Evolutionary conservation across 768 basidiomycete genomes (phyloP).

Genomic region (Mycena crocata): DNA sequence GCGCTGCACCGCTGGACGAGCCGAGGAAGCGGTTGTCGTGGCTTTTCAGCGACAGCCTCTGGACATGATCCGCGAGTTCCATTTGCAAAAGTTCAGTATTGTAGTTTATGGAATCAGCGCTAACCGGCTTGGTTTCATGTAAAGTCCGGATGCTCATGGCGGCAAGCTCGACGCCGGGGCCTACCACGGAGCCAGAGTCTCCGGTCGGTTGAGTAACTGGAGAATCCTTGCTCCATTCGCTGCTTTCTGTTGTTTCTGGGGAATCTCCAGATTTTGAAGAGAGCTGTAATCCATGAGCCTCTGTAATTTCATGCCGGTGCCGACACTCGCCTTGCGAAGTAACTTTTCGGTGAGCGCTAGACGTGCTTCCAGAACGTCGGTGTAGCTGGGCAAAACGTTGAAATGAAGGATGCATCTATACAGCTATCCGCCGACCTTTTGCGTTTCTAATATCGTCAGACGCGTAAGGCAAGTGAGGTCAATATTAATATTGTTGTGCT

Average conservation of each 20-base stretch:
- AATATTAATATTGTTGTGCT: neutral
- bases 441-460: constrained; percentile 6
- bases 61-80: neutral
- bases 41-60: neutral
- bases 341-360: constrained; percentile 18
- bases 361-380: constrained; percentile 9
- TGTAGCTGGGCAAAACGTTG: neutral
- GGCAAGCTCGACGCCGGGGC: constrained; percentile 8
- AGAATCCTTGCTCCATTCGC: constrained; percentile 18
- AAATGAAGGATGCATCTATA: neutral
- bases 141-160: constrained; percentile 10
- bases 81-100: neutral
- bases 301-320: too few relatives aligned
- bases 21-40: constrained; percentile 57
- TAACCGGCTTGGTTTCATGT: neutral
- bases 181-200: neutral
- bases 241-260: neutral
- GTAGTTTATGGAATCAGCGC: neutral
- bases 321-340: constrained; percentile 4
- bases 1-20: constrained; percentile 67
- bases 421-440: constrained; percentile 2
- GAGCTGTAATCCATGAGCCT: neutral
- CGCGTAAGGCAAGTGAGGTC: neutral
- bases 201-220: neutral
- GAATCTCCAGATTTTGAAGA: neutral